Percentiles rank a stretch among this genome's conserved stretches.
Evolutionary conservation across 345 rosid species (phyloP).

Genomic region (Brassica cretica): DNA sequence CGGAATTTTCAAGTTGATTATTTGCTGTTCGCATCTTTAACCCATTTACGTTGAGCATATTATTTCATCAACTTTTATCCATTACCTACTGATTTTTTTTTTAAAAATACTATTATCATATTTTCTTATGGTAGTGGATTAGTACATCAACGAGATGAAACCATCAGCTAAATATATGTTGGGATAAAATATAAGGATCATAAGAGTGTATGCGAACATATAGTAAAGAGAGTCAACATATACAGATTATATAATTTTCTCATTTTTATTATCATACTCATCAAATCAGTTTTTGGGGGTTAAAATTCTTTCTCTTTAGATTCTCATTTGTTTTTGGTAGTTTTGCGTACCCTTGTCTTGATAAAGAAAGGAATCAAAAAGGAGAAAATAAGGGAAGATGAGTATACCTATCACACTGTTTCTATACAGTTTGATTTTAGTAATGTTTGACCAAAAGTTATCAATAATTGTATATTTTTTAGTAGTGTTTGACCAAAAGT

Average conservation of each 20-base stretch:
- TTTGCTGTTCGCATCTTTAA: slow-evolving; percentile 22
- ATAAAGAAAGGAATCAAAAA: slow-evolving; percentile 6
- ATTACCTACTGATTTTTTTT: background rate
- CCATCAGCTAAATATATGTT: background rate
- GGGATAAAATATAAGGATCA: background rate
- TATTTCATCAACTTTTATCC: background rate
- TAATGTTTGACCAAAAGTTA: slow-evolving; percentile 35
- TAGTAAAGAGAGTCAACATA: background rate
- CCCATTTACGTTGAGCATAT: background rate
- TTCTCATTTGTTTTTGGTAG: slow-evolving; percentile 2
- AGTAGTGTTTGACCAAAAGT: slow-evolving; percentile 21
- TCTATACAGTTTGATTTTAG: slow-evolving; percentile 1
- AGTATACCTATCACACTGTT: slow-evolving; percentile 9
- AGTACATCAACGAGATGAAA: background rate
- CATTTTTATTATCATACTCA: background rate
- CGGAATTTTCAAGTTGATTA: slow-evolving; percentile 24
- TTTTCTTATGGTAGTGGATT: background rate
- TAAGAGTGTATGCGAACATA: background rate
- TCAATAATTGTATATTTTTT: slow-evolving; percentile 20
- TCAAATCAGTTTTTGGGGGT: background rate
- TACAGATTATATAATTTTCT: background rate
- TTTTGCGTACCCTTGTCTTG: background rate
- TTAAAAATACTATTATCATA: background rate
- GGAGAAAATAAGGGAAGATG: background rate
- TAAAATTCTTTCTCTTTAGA: background rate